These are phyloP conservation scores for Neofusicoccum sp. DNA, from an alignment of 2,329 filamentous ascomycete species.

Conservation along the genomic window DNA sequence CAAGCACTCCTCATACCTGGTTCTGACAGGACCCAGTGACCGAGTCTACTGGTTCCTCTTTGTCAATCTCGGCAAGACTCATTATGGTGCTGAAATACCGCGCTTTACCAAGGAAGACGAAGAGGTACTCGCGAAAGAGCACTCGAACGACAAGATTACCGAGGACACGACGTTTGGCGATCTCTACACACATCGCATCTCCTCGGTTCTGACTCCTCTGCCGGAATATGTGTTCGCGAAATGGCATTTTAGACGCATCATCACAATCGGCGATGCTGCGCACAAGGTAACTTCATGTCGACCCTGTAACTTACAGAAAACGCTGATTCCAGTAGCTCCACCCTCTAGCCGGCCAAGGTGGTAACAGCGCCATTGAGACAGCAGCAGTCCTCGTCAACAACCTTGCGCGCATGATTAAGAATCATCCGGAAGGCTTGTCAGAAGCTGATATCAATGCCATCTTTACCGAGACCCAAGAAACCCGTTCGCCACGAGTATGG, in stretches of 20 bases:
- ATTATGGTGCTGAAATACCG: conserved; percentile 29
- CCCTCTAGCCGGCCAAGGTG: conserved; percentile 27
- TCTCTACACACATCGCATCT: conserved; percentile 33
- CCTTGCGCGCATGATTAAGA: conserved; percentile 1
- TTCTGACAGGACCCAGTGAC: conserved; percentile 25
- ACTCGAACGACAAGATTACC: conserved; percentile 32
- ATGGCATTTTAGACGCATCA: conserved; percentile 44
- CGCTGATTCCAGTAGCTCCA: conserved; percentile 19
- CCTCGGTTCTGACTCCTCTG: conserved; percentile 31
- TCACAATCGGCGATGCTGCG: conserved; percentile 46
- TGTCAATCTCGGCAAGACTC: conserved; percentile 29
- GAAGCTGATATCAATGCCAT: background rate
- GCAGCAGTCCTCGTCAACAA: conserved; percentile 26
- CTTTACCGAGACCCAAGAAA: background rate
- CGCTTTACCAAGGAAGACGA: conserved; percentile 39
- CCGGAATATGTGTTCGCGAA: conserved; percentile 44
- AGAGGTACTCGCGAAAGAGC: conserved; percentile 30
- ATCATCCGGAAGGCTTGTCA: background rate
- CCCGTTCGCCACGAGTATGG: background rate
- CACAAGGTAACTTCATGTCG: conserved; percentile 43
- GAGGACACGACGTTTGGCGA: conserved; percentile 37
- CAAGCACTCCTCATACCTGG: conserved; percentile 24
- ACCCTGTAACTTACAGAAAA: background rate
- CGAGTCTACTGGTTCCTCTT: conserved; percentile 31
- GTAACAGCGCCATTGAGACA: conserved; percentile 29